Evolutionary conservation across 176 grass and related monocot species (phyloP).

Genomic region (Carex scoparia): DNA sequence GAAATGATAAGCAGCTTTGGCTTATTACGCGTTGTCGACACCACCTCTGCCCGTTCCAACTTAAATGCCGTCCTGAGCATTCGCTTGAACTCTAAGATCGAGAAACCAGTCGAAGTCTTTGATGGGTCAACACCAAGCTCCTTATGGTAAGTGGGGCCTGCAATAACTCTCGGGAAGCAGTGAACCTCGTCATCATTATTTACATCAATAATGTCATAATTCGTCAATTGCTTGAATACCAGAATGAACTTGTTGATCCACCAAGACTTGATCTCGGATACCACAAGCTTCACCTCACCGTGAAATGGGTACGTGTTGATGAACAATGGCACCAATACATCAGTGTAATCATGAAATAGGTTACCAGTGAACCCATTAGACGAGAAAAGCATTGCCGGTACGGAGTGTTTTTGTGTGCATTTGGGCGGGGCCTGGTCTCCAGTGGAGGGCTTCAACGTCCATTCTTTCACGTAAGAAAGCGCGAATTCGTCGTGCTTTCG

Average conservation of each 20-base stretch:
- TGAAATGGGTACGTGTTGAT: slow-evolving; percentile 69
- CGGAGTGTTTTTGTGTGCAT: slow-evolving; percentile 75
- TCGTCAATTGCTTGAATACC: slow-evolving; percentile 59
- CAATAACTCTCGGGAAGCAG: slow-evolving; percentile 52
- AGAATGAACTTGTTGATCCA: slow-evolving; percentile 74
- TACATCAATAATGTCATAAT: slow-evolving; percentile 58
- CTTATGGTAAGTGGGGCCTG: slow-evolving; percentile 79
- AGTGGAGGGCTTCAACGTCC: slow-evolving; percentile 34
- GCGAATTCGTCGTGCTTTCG: slow-evolving; percentile 74
- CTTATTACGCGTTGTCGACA: neutral
- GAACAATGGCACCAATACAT: slow-evolving; percentile 83
- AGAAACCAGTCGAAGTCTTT: slow-evolving; percentile 38
- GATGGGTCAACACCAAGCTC: slow-evolving; percentile 60
- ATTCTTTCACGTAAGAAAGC: slow-evolving; percentile 55
- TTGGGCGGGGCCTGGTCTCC: slow-evolving; percentile 19
- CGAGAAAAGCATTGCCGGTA: slow-evolving; percentile 74
- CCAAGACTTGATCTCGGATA: slow-evolving; percentile 58
- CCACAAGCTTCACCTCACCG: slow-evolving; percentile 54
- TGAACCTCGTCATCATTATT: slow-evolving; percentile 65
- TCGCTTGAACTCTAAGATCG: slow-evolving; percentile 62
- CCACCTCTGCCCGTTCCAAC: slow-evolving; percentile 43
- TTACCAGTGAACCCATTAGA: slow-evolving; percentile 81
- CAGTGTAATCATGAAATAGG: slow-evolving; percentile 93
- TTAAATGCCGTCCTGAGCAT: slow-evolving; percentile 60
- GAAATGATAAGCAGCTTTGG: slow-evolving; percentile 51